phyloP scores from a whole-genome alignment of 2,329 filamentous ascomycete genomes.

The Setomelanomma holmii region DNA sequence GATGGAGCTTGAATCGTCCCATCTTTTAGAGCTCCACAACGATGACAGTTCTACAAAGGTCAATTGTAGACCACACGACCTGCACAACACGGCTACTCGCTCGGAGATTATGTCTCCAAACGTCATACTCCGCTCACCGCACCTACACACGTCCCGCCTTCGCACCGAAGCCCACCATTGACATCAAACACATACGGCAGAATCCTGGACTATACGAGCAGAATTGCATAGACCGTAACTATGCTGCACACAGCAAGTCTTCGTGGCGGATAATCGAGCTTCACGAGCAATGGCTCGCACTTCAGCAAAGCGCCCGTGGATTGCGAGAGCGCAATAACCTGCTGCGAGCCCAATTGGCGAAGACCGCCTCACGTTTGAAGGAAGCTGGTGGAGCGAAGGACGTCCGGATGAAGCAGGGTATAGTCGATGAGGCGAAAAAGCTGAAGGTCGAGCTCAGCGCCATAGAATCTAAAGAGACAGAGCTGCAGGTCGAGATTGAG shows the following conservation, averaged over 20 bases:
- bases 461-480: conserved; percentile 69
- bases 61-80: conserved; percentile 22
- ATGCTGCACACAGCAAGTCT: conserved; percentile 62
- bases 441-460: conserved; percentile 68
- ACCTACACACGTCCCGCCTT: conserved; percentile 66
- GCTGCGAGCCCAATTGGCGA: conserved; percentile 63
- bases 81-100: conserved; percentile 12
- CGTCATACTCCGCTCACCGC: conserved; percentile 48
- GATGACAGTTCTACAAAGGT: conserved; percentile 33
- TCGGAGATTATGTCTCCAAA: not conserved
- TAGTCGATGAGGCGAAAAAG: conserved; percentile 68
- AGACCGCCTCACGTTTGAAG: conserved; percentile 38
- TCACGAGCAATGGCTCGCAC: conserved; percentile 53
- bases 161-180: conserved; percentile 79
- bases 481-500: conserved; percentile 71
- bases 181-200: conserved; percentile 89
- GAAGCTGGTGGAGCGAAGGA: conserved; percentile 42
- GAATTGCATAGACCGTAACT: conserved; percentile 88
- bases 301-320: conserved; percentile 66
- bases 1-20: conserved; percentile 8
- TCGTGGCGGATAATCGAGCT: conserved; percentile 62
- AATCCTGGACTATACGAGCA: conserved; percentile 80
- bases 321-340: conserved; percentile 72
- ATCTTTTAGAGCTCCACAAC: conserved; percentile 7
- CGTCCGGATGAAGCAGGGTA: conserved; percentile 54